Evolutionary conservation across 169 alveolate genomes (phyloP), one percentile per base, ranked within the genome.

Genomic region (Neospora caninum): DNA sequence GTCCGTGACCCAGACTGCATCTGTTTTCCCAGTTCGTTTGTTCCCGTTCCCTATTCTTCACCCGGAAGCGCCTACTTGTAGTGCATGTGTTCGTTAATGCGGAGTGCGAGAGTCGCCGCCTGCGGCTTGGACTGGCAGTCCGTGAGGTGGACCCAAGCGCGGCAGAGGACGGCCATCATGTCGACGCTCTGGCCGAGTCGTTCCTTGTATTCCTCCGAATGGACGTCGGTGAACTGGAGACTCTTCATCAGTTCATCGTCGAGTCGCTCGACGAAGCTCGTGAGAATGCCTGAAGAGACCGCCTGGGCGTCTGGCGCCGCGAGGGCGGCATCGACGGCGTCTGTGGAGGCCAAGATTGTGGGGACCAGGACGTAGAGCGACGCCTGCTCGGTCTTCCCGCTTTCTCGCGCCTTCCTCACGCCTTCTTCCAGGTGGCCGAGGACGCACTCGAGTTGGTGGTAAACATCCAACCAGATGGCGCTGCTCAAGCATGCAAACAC

Each of bases 401-500:
- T 64, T 84, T 22, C 91, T 94, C 27, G 6, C 86, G 64, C 87
- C 70, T 25, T 91, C 86, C n/a, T 88, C 84, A 34, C 93, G 88
- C 54, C 91, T 86, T 70, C 92, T 88, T 27, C 93, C 53, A 53
- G 94, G 58, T 43, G 91, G 80, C 69, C 96, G 53, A 58, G 86
- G 36, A 93, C 95, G 54, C 97, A 94, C 91, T 96, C 94, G 92
- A 96, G 95, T 80, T 97, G 95, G 64, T 96, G 93, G 93, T 95
- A 97, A 10, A 97, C 96, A 69, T 96, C 97, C 54, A 97, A 91
- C 99, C 99, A 98, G 54, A 97, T 96, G 36, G 94, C 91, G 43
- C 98, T 96, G 34, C 96, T 93, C 97, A 98, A 95, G 84, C 98
- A 96, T 29, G 98, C 97, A 89, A 97, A 97, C 31, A 98, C 98